Percentiles rank a stretch among this genome's conserved stretches.
Evolutionary conservation across 164 flowering plant species (phyloP).

Genomic region (Magnolia officinalis): DNA sequence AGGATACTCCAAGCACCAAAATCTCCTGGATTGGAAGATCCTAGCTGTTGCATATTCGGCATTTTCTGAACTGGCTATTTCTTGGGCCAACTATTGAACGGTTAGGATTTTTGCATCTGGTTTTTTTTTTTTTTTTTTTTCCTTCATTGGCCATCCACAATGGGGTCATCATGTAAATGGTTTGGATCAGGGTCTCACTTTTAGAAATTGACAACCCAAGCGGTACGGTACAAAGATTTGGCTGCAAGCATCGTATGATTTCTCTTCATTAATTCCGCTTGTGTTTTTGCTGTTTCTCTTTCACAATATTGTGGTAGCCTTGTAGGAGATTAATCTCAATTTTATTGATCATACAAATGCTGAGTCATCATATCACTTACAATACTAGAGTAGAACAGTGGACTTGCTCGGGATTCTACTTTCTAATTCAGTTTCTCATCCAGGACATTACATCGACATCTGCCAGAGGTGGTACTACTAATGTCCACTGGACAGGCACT

Average conservation of each 20-base stretch:
- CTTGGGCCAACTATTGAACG: too few species aligned
- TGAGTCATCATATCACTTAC: neutral
- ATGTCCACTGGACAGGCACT: conserved; percentile 72
- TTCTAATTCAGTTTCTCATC: conserved; percentile 13
- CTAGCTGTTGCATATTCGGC: neutral
- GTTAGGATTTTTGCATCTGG: too few species aligned
- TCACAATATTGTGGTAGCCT: neutral
- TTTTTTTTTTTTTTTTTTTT: too few species aligned
- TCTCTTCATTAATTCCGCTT: neutral
- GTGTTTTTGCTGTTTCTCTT: neutral
- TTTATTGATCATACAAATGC: neutral
- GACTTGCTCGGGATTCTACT: neutral
- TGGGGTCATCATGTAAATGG: too few species aligned
- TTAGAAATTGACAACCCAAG: too few species aligned
- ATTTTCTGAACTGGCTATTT: too few species aligned
- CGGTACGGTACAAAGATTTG: neutral
- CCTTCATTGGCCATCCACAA: too few species aligned
- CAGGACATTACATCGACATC: conserved; percentile 68
- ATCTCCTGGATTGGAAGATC: neutral
- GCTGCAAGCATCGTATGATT: neutral
- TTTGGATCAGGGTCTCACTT: too few species aligned
- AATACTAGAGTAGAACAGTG: neutral
- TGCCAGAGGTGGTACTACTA: conserved; percentile 39
- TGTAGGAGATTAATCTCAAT: neutral
- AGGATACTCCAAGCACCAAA: neutral